phyloP scores from a whole-genome alignment of 208 protist species.

The Trypanosoma boissoni region DNA sequence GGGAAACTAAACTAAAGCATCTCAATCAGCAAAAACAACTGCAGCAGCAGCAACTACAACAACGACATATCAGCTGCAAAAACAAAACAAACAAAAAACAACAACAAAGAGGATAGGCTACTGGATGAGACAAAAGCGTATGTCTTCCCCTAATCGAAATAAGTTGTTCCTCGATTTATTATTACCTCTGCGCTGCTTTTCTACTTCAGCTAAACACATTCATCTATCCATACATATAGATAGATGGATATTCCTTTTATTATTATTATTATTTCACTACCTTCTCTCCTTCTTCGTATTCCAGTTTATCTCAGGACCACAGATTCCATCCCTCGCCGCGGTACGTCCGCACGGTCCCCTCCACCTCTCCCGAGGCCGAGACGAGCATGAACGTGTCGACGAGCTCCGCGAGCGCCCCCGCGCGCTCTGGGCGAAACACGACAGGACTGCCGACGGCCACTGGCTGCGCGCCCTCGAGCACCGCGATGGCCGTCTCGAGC shows the following conservation, averaged over 20 bases:
- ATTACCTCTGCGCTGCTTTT: too few relatives aligned
- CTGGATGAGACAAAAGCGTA: too few relatives aligned
- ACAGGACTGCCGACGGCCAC: constrained; percentile 10
- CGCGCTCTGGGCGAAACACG: constrained; percentile 14
- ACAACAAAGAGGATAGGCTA: too few relatives aligned
- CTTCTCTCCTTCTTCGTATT: constrained; percentile 13
- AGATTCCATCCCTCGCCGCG: constrained; percentile 22
- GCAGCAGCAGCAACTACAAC: too few relatives aligned
- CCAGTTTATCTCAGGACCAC: constrained; percentile 10
- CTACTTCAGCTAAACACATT: too few relatives aligned
- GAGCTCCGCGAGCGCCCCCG: constrained; percentile 13
- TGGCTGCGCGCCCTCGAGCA: background rate
- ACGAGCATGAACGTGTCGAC: constrained; percentile 13
- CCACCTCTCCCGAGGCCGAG: constrained; percentile 4
- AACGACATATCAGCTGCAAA: too few relatives aligned
- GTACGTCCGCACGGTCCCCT: constrained; percentile 14
- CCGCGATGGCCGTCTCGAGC: constrained; percentile 1
- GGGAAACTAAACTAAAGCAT: too few relatives aligned
- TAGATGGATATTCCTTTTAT: background rate
- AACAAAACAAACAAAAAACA: too few relatives aligned
- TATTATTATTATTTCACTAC: background rate
- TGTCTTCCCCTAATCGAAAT: too few relatives aligned
- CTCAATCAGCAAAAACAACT: too few relatives aligned
- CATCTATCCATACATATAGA: background rate
- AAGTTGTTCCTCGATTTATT: too few relatives aligned